Base-by-base conservation (phyloP, 1,284 basidiomycete genomes). In the Sphagnurus paluster region DNA sequence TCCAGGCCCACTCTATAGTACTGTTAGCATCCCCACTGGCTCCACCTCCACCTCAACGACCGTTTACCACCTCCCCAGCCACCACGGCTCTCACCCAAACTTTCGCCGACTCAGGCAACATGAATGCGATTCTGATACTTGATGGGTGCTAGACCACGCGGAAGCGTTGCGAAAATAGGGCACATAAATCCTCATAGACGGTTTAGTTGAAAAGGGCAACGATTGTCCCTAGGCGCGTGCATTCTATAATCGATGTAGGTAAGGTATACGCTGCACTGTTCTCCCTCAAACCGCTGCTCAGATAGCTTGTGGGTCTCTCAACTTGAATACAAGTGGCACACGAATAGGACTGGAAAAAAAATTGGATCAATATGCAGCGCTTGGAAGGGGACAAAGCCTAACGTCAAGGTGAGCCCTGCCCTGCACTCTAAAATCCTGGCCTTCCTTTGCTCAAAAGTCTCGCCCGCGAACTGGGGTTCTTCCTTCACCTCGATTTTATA, bases 171-270 rank as follows among this genome's bases (percentile, higher is more conserved):
- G 40, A 93, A 87, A 69, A 80, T 97, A 44, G 94, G 93, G 1
- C 89, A 93, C 63, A 68, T 96, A 42, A 96, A 95, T 62, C 87
- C 94, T 1, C 65, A 91, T 45, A 82, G 87, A 16, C 75, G 93
- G 44, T 92, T 86, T 57, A 92, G 85, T n/a, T n/a, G n/a, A n/a
- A n/a, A n/a, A n/a, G n/a, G n/a, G n/a, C n/a, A n/a, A n/a, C n/a
- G n/a, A n/a, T n/a, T 13, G 70, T 93, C 42, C 67, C 86, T 4
- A 80, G 90, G 74, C 92, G 88, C 85, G 56, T 42, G 5, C 38
- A 33, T n/a, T 17, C 25, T 28, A 26, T 7, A 39, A 17, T 41
- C 37, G 21, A 21, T 16, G 9, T 19, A 7, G 10, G n/a, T n/a
- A n/a, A 16, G 16, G 13, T 20, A 17, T 26, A n/a, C 20, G 14